phyloP scores from a whole-genome alignment of 768 basidiomycete species.

The Tephrocybe sp. region DNA sequence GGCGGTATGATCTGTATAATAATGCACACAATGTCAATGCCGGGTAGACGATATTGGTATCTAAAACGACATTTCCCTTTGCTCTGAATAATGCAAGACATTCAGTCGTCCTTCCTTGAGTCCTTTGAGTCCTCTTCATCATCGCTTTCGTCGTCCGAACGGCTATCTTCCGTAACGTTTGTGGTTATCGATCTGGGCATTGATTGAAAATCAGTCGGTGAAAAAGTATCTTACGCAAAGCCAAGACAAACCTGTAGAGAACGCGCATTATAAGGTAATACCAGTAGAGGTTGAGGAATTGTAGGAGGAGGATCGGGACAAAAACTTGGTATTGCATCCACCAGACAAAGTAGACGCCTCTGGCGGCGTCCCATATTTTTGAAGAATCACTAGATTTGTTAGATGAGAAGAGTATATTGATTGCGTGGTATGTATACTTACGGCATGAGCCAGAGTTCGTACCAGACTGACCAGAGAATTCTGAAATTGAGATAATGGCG shows the following conservation, averaged over 20 bases:
- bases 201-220: constrained; percentile 9
- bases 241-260: constrained; percentile 54
- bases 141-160: constrained; percentile 78
- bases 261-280: constrained; percentile 83
- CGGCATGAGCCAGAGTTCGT: constrained; percentile 74
- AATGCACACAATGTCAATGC: no score
- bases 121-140: constrained; percentile 30
- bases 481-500: constrained; percentile 87
- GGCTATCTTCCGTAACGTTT: constrained; percentile 55
- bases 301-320: constrained; percentile 67
- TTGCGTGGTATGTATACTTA: no score
- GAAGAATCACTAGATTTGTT: constrained; percentile 41
- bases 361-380: constrained; percentile 54
- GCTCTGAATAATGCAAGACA: no score
- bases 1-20: no score
- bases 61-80: no score
- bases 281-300: constrained; percentile 91
- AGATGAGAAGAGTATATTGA: constrained; percentile 1
- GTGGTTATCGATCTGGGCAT: constrained; percentile 49
- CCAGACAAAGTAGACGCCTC: constrained; percentile 64
- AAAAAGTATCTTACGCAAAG: neutral
- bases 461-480: constrained; percentile 88
- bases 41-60: no score
- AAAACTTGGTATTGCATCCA: constrained; percentile 90
- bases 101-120: constrained; percentile 24